A percentile compares a stretch with the other conserved stretches of the same genome.
Conservation (phyloP, 1,139 yeast genomes). For the Scheffersomyces segobiensis region DNA sequence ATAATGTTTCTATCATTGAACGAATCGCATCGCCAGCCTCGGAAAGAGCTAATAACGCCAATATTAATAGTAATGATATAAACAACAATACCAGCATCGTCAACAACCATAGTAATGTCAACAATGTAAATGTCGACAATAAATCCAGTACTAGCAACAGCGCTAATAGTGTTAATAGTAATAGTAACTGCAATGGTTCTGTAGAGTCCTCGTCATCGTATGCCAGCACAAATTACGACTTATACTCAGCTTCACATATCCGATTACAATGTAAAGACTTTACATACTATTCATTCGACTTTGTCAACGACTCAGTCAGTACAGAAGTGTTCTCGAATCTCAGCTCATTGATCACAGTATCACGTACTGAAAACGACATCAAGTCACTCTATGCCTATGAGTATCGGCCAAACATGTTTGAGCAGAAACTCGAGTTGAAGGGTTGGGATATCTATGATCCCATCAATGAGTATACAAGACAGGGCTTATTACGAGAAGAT, state of each 20-base stretch:
- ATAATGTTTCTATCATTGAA: neutral
- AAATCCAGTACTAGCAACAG: neutral
- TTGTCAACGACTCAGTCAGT: constrained; percentile 59
- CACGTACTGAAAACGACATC: constrained; percentile 31
- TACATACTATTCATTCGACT: constrained; percentile 79
- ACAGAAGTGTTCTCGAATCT: constrained; percentile 73
- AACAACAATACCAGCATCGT: neutral
- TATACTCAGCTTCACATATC: constrained; percentile 53
- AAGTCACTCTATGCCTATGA: constrained; percentile 51
- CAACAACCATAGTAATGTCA: constrained; percentile 7
- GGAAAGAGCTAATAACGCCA: neutral
- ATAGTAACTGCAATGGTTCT: constrained; percentile 2
- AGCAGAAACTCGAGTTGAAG: constrained; percentile 54
- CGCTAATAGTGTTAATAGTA: neutral
- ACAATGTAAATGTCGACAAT: neutral
- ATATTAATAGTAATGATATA: neutral
- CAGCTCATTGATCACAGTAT: constrained; percentile 55
- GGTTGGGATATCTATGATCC: constrained; percentile 79
- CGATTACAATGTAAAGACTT: constrained; percentile 84
- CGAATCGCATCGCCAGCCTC: neutral
- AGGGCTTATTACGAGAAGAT: constrained; percentile 42
- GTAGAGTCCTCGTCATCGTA: neutral
- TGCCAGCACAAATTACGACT: constrained; percentile 8
- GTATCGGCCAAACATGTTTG: constrained; percentile 57
- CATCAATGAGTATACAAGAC: constrained; percentile 63